phyloP scores from a whole-genome alignment of 179 eudicot species.

The Carnegiea gigantea region DNA sequence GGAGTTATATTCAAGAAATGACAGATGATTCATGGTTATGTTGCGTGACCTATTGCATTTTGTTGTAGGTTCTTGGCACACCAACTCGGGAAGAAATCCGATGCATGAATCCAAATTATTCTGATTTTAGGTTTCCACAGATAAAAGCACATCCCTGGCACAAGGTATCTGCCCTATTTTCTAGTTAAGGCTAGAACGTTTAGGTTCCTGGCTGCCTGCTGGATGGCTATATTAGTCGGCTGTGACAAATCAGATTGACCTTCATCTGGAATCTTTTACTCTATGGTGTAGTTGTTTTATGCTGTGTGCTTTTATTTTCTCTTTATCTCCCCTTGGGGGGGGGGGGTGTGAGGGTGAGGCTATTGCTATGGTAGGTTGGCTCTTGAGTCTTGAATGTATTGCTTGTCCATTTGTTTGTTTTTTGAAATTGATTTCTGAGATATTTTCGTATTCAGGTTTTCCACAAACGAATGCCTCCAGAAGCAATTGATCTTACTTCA shows the following conservation, averaged over 20 bases:
- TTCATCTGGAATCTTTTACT: background rate
- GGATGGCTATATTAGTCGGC: background rate
- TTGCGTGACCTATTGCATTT: constrained; percentile 1
- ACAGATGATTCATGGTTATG: background rate
- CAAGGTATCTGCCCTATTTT: constrained; percentile 42
- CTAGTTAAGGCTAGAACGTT: background rate
- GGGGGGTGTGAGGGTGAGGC: background rate
- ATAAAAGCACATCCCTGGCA: constrained; percentile 90
- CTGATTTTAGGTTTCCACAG: constrained; percentile 82
- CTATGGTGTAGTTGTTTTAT: background rate
- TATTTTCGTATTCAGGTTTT: constrained; percentile 45
- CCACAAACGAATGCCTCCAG: constrained; percentile 84
- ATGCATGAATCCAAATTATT: constrained; percentile 83
- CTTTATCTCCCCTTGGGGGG: background rate
- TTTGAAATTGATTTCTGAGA: background rate
- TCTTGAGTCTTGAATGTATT: background rate
- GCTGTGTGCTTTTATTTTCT: background rate
- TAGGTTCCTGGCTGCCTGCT: background rate
- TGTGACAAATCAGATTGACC: background rate
- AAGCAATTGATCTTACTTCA: constrained; percentile 79
- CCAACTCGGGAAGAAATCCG: constrained; percentile 87
- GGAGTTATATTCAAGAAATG: background rate
- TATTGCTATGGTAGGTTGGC: background rate
- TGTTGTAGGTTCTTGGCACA: constrained; percentile 78
- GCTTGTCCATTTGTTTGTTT: background rate